A percentile compares a stretch with the other conserved stretches of the same genome.
phyloP scores from a whole-genome alignment of 139 green algal genomes.

The Volvox africanus region DNA sequence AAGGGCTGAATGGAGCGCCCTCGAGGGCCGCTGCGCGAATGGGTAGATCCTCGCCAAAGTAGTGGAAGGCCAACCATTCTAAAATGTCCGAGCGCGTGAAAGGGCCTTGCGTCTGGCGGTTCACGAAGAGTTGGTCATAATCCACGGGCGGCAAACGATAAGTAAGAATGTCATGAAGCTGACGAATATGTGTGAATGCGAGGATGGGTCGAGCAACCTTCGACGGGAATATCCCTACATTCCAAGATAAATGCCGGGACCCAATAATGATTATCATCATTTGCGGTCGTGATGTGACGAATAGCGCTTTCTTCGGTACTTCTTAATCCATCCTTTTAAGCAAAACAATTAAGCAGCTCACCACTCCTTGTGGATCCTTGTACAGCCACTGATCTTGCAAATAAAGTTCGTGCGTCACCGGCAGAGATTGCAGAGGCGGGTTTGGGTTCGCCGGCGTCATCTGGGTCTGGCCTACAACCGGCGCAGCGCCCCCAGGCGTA shows the following conservation, averaged over 20 bases:
- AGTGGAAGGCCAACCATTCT: constrained; percentile 84
- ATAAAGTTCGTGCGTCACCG: constrained; percentile 24
- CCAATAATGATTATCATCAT: too few relatives aligned
- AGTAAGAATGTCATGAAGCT: too few relatives aligned
- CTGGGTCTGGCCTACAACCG: neutral
- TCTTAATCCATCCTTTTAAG: too few relatives aligned
- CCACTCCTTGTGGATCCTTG: constrained; percentile 74
- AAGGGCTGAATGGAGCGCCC: constrained; percentile 63
- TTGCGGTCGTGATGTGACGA: too few relatives aligned
- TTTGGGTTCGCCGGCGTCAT: neutral
- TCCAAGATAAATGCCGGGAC: too few relatives aligned
- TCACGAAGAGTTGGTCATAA: neutral
- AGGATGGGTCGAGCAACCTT: too few relatives aligned
- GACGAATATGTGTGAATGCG: too few relatives aligned
- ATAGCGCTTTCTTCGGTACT: too few relatives aligned
- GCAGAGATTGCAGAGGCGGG: neutral
- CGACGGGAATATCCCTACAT: too few relatives aligned
- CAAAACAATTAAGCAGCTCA: neutral
- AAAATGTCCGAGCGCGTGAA: constrained; percentile 84
- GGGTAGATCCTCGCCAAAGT: constrained; percentile 82
- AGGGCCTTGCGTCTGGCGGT: constrained; percentile 75
- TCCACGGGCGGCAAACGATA: too few relatives aligned
- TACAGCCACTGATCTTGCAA: constrained; percentile 76
- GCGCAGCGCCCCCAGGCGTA: neutral
- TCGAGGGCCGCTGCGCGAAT: constrained; percentile 56